These are phyloP conservation scores for Trichoderma sp. DNA, from an alignment of 2,329 filamentous ascomycete genomes.

Conservation along the genomic window DNA sequence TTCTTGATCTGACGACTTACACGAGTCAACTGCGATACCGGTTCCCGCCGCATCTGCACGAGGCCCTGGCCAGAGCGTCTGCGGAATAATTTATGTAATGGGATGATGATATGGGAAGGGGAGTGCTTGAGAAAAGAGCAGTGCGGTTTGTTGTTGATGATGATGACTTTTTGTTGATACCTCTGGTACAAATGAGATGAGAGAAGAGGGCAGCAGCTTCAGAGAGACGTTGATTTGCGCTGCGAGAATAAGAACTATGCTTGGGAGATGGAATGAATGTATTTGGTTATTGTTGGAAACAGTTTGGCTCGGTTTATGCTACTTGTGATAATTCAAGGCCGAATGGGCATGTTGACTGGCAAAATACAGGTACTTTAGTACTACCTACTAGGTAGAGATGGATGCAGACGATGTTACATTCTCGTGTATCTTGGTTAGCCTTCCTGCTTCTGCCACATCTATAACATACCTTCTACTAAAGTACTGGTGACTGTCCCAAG, in stretches of 20 bases:
- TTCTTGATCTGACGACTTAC: conserved; percentile 88
- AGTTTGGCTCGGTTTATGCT: not conserved
- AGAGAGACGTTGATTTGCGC: not conserved
- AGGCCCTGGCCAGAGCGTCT: conserved; percentile 78
- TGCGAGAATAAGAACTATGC: not conserved
- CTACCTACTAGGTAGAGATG: not conserved
- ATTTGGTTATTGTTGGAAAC: not conserved
- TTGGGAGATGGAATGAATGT: not conserved
- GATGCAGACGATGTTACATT: not conserved
- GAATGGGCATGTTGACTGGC: not conserved
- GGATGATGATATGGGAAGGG: not conserved
- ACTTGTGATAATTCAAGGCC: not conserved
- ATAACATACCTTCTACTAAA: too few relatives aligned
- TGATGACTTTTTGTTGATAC: conserved; percentile 14
- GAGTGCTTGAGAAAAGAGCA: not conserved
- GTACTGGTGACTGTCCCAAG: too few relatives aligned
- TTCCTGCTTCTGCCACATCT: not conserved
- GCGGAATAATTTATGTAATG: conserved; percentile 50
- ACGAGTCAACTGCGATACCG: conserved; percentile 89
- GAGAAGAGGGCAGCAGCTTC: not conserved
- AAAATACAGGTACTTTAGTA: not conserved
- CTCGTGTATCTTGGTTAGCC: not conserved
- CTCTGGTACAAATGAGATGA: conserved; percentile 2
- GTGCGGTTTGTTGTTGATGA: not conserved
- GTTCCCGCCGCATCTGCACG: conserved; percentile 81